Evolutionary conservation across 2,329 filamentous ascomycete species (phyloP).

Genomic region (Colletotrichum lini): DNA sequence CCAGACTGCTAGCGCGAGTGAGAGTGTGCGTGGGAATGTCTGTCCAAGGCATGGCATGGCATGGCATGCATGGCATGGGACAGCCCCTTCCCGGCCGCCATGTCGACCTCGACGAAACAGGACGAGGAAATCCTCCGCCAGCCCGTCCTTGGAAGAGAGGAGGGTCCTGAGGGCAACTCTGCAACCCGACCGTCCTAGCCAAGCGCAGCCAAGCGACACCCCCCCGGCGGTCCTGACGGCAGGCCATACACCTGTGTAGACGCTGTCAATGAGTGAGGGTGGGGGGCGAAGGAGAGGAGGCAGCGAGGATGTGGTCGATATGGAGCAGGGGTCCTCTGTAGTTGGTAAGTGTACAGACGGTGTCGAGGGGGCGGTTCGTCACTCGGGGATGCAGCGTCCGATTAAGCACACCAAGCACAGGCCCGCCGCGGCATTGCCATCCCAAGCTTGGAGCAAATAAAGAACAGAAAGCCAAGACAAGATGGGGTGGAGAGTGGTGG

Average conservation of each 20-base stretch:
- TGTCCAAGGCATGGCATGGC: constrained; percentile 22
- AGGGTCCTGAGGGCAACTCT: constrained; percentile 12
- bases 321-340: background rate
- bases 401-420: constrained; percentile 44
- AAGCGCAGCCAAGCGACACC: constrained; percentile 32
- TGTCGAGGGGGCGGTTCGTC: constrained; percentile 30
- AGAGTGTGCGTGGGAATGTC: background rate
- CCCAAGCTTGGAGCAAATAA: constrained; percentile 43
- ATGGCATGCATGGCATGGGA: constrained; percentile 27
- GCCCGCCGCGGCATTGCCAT: constrained; percentile 44
- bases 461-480: constrained; percentile 42
- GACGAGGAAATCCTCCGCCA: constrained; percentile 40
- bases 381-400: constrained; percentile 40
- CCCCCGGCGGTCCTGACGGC: constrained; percentile 17
- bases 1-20: too few relatives aligned
- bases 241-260: background rate
- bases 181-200: constrained; percentile 17
- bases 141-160: constrained; percentile 25
- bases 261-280: background rate
- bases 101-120: constrained; percentile 42
- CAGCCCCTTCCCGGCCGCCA: constrained; percentile 37
- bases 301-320: constrained; percentile 18
- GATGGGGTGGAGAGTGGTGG: constrained; percentile 35
- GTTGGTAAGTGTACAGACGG: constrained; percentile 7
- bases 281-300: background rate